Base-by-base conservation (phyloP, 75 land plant species). In the Adiantum capillusveneris region DNA sequence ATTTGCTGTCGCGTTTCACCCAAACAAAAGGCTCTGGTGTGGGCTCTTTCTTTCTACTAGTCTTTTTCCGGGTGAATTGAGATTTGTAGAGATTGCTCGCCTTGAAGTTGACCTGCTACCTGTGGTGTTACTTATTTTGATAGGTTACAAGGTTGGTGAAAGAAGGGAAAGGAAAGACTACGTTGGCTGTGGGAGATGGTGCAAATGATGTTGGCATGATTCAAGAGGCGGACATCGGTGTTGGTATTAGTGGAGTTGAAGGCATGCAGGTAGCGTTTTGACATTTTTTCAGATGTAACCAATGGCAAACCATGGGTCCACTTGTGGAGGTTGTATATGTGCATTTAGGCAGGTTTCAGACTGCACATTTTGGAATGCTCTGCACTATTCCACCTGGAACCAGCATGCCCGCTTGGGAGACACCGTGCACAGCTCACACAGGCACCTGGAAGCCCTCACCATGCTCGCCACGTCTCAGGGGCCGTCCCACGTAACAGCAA, bases 181-280 rank as follows among this genome's bases (percentile, higher is more conserved):
- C 84, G 18, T 48, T 87, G 48, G 84, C 82, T 9, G 77, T 87
- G 52, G 92, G 91, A 20, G 91, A 87, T 78, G 91, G 91, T 44
- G 91, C 88, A 39, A 87, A 87, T 70, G 91, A 87, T 74, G 92
- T 87, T 27, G 85, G 92, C 31, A 87, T 87, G 92, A 87, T 87
- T 54, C 92, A 87, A 51, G 88, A 78, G 53, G 92, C 92, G 44
- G 85, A 87, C 59, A 79, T 87, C 49, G 92, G 92, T 50, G 77
- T 87, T 65, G 92, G 92, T 31, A 87, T 87, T 34, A 87, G 92
- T 56, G 92, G 92, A 0, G 75, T 81, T 37, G 92, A 87, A 68
- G 92, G 92, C 44, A 84, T 87, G 92, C 92, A 87, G 82, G 90
- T 83, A 25, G 13, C 36, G 21, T 46, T 20, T 46, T 34, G 37